Conservation (phyloP, 305 asterid species). For the Fraxinus floribunda region DNA sequence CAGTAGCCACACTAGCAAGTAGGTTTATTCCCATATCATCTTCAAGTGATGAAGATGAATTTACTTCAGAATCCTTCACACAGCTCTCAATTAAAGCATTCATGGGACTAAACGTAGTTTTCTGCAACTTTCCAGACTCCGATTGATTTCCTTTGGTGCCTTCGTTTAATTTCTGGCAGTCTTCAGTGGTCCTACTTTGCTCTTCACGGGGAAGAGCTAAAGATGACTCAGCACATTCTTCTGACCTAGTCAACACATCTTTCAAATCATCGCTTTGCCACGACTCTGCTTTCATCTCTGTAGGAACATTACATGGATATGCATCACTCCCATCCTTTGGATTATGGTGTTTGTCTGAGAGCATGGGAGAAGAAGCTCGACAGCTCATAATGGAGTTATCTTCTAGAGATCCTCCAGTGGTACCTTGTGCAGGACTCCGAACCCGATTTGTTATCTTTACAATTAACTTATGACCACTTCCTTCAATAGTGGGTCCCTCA, state of each 20-base stretch:
- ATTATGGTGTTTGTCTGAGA: slow-evolving; percentile 39
- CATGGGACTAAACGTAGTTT: slow-evolving; percentile 57
- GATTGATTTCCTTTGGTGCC: slow-evolving; percentile 24
- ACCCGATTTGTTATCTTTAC: slow-evolving; percentile 61
- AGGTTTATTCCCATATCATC: slow-evolving; percentile 74
- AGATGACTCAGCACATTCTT: slow-evolving; percentile 41
- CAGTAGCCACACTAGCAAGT: slow-evolving; percentile 75
- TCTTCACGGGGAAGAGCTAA: slow-evolving; percentile 44
- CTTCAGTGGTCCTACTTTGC: slow-evolving; percentile 42
- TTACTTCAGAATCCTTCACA: slow-evolving; percentile 54
- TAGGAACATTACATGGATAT: slow-evolving; percentile 25
- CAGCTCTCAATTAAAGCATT: slow-evolving; percentile 69
- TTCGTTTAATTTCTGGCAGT: slow-evolving; percentile 29
- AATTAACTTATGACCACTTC: slow-evolving; percentile 50
- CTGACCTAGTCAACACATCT: slow-evolving; percentile 41
- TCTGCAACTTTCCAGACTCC: slow-evolving; percentile 41
- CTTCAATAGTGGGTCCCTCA: slow-evolving; percentile 45
- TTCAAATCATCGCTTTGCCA: slow-evolving; percentile 42
- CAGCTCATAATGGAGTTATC: slow-evolving; percentile 44
- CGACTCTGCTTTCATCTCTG: slow-evolving; percentile 39
- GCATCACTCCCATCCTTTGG: slow-evolving; percentile 41
- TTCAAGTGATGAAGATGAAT: slow-evolving; percentile 47
- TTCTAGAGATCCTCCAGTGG: slow-evolving; percentile 48
- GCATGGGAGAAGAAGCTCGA: slow-evolving; percentile 52
- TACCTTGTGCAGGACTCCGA: slow-evolving; percentile 56